Base-by-base conservation (phyloP, 345 rosid species). In the Salix udensis region DNA sequence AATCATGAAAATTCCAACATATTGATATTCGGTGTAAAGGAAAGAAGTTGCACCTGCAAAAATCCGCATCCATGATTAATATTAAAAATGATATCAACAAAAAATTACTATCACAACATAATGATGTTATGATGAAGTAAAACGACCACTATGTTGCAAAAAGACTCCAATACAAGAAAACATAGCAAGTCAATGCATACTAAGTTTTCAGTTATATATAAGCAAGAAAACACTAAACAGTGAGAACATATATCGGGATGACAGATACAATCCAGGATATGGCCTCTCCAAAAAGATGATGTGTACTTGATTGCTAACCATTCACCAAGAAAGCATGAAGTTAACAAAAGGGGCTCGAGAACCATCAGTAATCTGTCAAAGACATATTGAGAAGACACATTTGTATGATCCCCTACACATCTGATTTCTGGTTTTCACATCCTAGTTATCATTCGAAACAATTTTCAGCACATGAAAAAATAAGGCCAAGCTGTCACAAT, bases 1-100 rank as follows among this genome's bases (percentile, higher is more conserved):
- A 67, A 73, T 42, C 83, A 81, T 81, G 77, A 81, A 81, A 68
- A 76, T 37, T n/a, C 83, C 83, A 61, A 81, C 80, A 72, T 81
- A 80, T 53, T 76, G 73, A 52, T 80, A 80, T 68, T 76, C 80
- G 12, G 83, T 81, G 36, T 73, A 81, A 26, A 81, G 80, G 76
- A 81, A 81, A 37, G 83, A 81, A 7, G 83, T 81, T 66, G 83
- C 80, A 39, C 83, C 83, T 76, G 74, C 40, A 23, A n/a, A 46
- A 40, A 81, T 44, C 55, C 62, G 62, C 36, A 60, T 21, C 58
- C 46, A 34, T 11, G 50, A 61, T 72, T 5, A 67, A 70, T 11
- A 71, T n/a, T 26, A 37, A 34, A 11, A 23, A 30, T 2, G 1
- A 37, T 40, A 14, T 4, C 7, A 28, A 65, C 9, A 5, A 40